phyloP scores from a whole-genome alignment of 306 rosid genomes.

The Sesbania bispinosa region DNA sequence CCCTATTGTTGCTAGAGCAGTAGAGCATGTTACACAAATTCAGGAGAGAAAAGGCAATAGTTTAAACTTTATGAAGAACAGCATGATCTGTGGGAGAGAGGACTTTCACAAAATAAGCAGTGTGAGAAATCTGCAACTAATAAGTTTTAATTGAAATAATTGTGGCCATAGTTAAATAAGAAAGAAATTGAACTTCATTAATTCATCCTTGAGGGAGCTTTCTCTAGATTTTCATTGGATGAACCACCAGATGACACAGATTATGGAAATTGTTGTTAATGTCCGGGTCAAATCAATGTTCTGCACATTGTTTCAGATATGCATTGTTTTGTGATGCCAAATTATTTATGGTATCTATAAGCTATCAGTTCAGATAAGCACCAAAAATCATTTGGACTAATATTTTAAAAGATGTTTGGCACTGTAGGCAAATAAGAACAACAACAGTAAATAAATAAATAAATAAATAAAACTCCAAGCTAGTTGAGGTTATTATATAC shows the following conservation, averaged over 20 bases:
- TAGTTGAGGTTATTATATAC: not conserved
- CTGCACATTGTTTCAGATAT: not conserved
- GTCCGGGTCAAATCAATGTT: not conserved
- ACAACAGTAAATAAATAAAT: not conserved
- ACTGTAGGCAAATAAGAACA: too few relatives aligned
- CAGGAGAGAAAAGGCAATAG: too few relatives aligned
- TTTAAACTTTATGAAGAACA: not conserved
- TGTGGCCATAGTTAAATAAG: not conserved
- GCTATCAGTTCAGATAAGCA: not conserved
- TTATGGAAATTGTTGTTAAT: not conserved
- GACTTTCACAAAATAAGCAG: not conserved
- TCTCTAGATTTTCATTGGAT: not conserved
- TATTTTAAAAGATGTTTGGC: not conserved
- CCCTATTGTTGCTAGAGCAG: not conserved
- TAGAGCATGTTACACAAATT: not conserved
- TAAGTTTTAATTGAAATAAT: not conserved
- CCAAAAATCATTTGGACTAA: not conserved
- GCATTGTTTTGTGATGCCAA: not conserved
- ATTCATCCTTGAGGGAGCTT: not conserved
- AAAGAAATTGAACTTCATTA: not conserved
- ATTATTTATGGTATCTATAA: not conserved
- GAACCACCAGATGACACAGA: not conserved
- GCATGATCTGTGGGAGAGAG: not conserved
- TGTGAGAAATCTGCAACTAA: not conserved
- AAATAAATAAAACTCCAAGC: not conserved